Percentiles rank a stretch among this genome's conserved stretches.
Conservation (phyloP, 768 basidiomycete species). For the Auriscalpium orientale region DNA sequence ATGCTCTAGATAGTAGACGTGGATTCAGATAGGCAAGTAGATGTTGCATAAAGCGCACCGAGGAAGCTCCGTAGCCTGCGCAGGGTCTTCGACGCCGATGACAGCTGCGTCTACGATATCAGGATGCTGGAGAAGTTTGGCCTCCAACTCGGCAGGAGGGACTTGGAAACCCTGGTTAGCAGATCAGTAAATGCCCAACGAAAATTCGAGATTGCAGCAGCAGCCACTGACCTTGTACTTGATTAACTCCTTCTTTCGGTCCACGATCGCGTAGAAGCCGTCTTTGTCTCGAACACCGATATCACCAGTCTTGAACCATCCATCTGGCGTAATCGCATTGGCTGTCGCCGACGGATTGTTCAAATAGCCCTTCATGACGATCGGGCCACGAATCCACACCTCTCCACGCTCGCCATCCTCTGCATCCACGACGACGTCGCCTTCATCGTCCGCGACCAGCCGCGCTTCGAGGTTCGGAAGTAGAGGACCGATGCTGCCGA, state of each 20-base stretch:
- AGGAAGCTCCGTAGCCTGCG: conserved; percentile 77
- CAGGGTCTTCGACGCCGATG: conserved; percentile 59
- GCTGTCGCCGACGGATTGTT: conserved; percentile 65
- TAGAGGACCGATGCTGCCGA: conserved; percentile 62
- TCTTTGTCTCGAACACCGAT: conserved; percentile 58
- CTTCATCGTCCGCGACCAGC: conserved; percentile 57
- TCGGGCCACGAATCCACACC: conserved; percentile 73
- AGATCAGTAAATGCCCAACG: neutral
- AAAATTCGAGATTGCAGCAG: neutral
- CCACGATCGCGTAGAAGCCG: conserved; percentile 70
- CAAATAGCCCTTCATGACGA: conserved; percentile 83
- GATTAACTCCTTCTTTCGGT: conserved; percentile 67
- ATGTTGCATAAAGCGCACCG: conserved; percentile 31
- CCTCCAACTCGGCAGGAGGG: conserved; percentile 81
- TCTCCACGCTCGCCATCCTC: conserved; percentile 60
- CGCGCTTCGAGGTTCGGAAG: conserved; percentile 73
- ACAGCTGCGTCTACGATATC: conserved; percentile 76
- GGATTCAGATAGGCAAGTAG: neutral
- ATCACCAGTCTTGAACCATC: conserved; percentile 90
- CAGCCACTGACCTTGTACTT: conserved; percentile 51
- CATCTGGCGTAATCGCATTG: conserved; percentile 58
- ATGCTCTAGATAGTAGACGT: conserved; percentile 37
- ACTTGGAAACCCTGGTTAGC: conserved; percentile 68
- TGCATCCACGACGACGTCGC: conserved; percentile 40
- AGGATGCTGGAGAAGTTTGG: conserved; percentile 64